Conservation (phyloP, 2,329 filamentous ascomycete genomes). For the Graphilbum ipis-grandicollis region DNA sequence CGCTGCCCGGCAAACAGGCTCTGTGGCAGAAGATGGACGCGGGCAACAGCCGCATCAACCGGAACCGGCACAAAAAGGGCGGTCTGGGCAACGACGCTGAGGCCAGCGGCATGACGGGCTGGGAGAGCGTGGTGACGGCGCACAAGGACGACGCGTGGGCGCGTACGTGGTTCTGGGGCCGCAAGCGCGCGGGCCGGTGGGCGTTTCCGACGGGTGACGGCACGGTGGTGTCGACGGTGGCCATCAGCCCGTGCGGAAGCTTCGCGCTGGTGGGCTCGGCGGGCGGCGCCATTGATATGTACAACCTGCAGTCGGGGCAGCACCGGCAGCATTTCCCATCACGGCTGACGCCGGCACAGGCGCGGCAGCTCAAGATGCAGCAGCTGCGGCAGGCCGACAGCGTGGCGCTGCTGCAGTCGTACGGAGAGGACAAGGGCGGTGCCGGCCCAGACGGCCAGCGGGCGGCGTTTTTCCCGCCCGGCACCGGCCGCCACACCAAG, state of each 20-base stretch:
- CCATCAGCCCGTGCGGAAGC: conserved; percentile 80
- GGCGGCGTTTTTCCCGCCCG: too few species aligned
- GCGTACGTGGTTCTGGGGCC: conserved; percentile 96
- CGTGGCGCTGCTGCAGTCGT: conserved; percentile 35
- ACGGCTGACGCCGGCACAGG: conserved; percentile 58
- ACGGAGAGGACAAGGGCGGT: conserved; percentile 14
- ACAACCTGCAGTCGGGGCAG: conserved; percentile 84
- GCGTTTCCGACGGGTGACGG: conserved; percentile 74
- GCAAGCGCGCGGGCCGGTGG: conserved; percentile 86
- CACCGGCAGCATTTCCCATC: conserved; percentile 81
- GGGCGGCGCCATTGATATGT: conserved; percentile 77
- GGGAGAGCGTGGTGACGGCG: conserved; percentile 92
- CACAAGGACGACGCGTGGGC: conserved; percentile 73
- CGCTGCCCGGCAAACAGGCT: conserved; percentile 56
- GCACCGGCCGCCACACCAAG: conserved; percentile 59
- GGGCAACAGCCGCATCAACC: neutral
- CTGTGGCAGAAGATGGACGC: conserved; percentile 58
- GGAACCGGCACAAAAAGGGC: too few species aligned
- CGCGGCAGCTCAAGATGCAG: conserved; percentile 54
- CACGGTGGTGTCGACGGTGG: conserved; percentile 68
- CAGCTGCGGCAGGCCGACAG: conserved; percentile 38
- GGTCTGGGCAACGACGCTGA: conserved; percentile 57
- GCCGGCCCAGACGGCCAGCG: too few species aligned
- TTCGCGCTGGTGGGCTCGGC: conserved; percentile 83
- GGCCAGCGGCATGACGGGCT: conserved; percentile 64